Percentiles rank a stretch among this genome's conserved stretches.
phyloP scores from a whole-genome alignment of 306 rosid genomes.

The Purshia tridentata region DNA sequence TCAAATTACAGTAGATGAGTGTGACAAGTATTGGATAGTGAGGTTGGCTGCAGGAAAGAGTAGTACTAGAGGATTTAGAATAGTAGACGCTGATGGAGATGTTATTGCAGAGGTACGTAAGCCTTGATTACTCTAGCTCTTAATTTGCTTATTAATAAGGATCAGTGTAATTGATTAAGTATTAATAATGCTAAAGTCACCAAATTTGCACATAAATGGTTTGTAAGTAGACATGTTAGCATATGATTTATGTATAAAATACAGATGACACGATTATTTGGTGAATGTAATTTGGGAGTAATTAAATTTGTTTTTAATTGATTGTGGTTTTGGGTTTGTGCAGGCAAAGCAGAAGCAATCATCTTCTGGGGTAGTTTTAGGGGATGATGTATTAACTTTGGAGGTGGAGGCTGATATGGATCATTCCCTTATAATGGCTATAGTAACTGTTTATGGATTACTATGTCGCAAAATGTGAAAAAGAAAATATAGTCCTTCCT shows the following conservation, averaged over 20 bases:
- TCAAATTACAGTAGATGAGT: conserved; percentile 47
- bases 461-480: conserved; percentile 55
- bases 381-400: conserved; percentile 65
- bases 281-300: background rate
- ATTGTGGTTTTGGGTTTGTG: conserved; percentile 1
- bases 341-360: conserved; percentile 69
- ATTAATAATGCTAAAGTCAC: no score
- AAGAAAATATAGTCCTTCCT: no score
- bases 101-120: conserved; percentile 88
- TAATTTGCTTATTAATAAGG: background rate
- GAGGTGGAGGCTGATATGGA: conserved; percentile 50
- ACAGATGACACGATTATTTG: no score
- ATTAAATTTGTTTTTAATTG: background rate
- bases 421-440: conserved; percentile 62
- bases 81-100: conserved; percentile 45
- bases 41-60: conserved; percentile 35
- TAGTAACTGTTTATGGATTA: conserved; percentile 61
- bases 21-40: conserved; percentile 45
- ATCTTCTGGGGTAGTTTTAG: conserved; percentile 49
- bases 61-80: conserved; percentile 37
- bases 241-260: no score
- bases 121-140: background rate
- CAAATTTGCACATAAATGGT: no score
- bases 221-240: no score
- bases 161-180: background rate